phyloP scores from a whole-genome alignment of 495 filamentous ascomycete genomes.

The Lophiostoma macrostomum region DNA sequence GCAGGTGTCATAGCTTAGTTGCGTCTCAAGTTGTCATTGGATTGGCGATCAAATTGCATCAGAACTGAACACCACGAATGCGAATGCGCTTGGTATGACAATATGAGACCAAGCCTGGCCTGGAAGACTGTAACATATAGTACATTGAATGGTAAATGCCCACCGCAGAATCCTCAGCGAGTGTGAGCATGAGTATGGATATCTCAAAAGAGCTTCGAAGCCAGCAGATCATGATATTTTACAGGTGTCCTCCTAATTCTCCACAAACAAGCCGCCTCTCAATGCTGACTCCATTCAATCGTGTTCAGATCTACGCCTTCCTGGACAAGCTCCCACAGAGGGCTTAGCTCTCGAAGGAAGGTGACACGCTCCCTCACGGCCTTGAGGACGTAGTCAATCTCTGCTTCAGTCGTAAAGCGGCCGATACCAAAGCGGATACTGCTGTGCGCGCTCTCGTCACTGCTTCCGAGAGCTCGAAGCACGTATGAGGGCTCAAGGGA shows the following conservation, averaged over 20 bases:
- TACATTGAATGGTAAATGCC: no score
- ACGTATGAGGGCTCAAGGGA: constrained; percentile 97
- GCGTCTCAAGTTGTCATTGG: no score
- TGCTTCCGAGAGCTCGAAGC: constrained; percentile 85
- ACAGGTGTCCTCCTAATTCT: neutral
- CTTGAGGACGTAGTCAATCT: constrained; percentile 97
- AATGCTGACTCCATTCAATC: constrained; percentile 98
- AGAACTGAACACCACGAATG: no score
- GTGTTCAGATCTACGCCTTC: constrained; percentile 93
- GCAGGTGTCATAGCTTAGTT: no score
- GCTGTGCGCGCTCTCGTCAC: constrained; percentile 95
- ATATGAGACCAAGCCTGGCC: no score
- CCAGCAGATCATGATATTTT: neutral
- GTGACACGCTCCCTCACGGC: constrained; percentile 84
- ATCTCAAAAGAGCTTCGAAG: constrained; percentile 1
- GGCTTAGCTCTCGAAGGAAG: constrained; percentile 92
- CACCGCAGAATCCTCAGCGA: neutral
- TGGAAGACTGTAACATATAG: no score
- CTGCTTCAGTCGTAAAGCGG: constrained; percentile 88
- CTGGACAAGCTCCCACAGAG: constrained; percentile 96
- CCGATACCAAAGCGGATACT: constrained; percentile 98
- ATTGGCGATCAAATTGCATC: no score
- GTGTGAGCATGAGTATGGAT: neutral
- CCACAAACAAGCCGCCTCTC: constrained; percentile 21
- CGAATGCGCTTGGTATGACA: no score